Conservation (phyloP, 306 rosid species). For the Calophaca sinica region DNA sequence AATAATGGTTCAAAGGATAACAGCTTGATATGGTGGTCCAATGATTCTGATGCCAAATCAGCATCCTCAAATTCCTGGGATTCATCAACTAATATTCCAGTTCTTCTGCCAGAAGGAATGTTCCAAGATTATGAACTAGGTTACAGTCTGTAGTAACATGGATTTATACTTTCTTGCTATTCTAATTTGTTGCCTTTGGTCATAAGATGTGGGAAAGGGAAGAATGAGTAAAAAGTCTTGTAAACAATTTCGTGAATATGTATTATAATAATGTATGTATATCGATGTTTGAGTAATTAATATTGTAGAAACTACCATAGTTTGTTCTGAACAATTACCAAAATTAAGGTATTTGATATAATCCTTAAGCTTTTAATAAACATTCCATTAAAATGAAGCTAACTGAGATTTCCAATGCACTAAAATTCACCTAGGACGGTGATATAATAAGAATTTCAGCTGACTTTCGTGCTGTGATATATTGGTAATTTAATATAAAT, state of each 20-base stretch:
- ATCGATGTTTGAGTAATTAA: too few species aligned
- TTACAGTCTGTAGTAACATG: constrained; percentile 58
- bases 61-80: constrained; percentile 81
- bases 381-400: too few species aligned
- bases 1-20: constrained; percentile 56
- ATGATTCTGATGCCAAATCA: constrained; percentile 65
- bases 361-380: too few species aligned
- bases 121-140: constrained; percentile 81
- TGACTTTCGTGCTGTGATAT: too few species aligned
- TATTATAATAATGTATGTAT: constrained; percentile 7
- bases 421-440: too few species aligned
- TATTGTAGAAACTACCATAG: too few species aligned
- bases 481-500: too few species aligned
- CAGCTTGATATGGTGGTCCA: constrained; percentile 77
- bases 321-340: too few species aligned
- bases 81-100: constrained; percentile 60
- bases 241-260: constrained; percentile 70
- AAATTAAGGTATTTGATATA: too few species aligned
- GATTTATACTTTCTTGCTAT: constrained; percentile 35
- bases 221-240: constrained; percentile 50
- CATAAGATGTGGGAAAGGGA: constrained; percentile 53
- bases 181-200: constrained; percentile 46
- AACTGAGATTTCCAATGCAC: too few species aligned
- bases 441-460: too few species aligned
- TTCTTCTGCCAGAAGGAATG: constrained; percentile 61